Evolutionary conservation across 108 stramenopile species (phyloP), one percentile per base, ranked within the genome.

Genomic region (Stephanodiscus triporus): DNA sequence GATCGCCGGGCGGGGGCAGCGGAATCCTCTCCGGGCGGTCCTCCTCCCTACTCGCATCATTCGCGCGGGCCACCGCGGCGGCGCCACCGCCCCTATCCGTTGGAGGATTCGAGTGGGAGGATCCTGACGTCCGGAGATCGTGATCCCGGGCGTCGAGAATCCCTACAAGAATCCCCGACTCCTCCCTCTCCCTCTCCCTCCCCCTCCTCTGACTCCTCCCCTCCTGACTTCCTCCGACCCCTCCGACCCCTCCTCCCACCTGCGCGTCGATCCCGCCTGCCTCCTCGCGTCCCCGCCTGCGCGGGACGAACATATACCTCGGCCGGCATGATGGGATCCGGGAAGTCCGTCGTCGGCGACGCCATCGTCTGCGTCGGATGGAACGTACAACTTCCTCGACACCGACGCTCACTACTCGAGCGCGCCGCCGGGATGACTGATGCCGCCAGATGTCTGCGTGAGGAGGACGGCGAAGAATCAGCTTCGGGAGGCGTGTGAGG

Each of bases 301-400:
- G 82, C 22, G 95, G 95, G 32, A 85, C 89, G 34, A 97, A 95
- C 70, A 36, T 98, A 9, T 98, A 97, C 79, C 84, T 98, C n/a
- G 16, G 84, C 97, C 27, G 97, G 97, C 14, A 92, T 98, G 93
- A 98, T 98, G 97, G 97, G 97, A 40, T 82, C 77, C 60, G 97
- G 97, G 11, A 98, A 98, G 77, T 80, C 91, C 10, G 72, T 90
- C 23, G 85, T 97, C 8, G 96, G 93, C 22, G 90, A 93, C 40
- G 42, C 69, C 19, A 61, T 96, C 27, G 91, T 91, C 10, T n/a
- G n/a, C 72, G 88, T 54, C 74, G 90, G 85, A 91, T 98, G 92
- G 88, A 16, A 86, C 86, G 2, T 98, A 98, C 89, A 94, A 91
- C 47, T 95, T 94, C 78, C 58, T 97, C 45, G 97, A 98, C 72